Conservation (phyloP, 169 alveolate genomes). For the Babesia caballi region DNA sequence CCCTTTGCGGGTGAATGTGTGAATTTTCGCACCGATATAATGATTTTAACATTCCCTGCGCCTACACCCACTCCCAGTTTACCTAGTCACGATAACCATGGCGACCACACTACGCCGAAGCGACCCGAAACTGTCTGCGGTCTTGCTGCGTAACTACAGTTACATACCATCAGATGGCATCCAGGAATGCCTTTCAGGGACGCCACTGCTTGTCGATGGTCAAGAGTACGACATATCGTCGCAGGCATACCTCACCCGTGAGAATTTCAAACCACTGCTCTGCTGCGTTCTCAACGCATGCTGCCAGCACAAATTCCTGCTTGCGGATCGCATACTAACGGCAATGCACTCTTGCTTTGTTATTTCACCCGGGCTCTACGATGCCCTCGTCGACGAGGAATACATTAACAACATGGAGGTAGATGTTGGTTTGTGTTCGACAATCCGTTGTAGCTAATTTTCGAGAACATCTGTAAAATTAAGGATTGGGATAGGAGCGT, state of each 20-base stretch:
- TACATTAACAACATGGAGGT: constrained; percentile 32
- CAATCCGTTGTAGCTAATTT: background rate
- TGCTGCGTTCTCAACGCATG: constrained; percentile 35
- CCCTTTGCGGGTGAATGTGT: background rate
- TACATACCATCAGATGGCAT: constrained; percentile 21
- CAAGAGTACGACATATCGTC: constrained; percentile 23
- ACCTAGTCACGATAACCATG: background rate
- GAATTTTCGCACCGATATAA: background rate
- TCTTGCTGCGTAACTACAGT: constrained; percentile 21
- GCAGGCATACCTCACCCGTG: constrained; percentile 5
- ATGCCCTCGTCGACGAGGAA: constrained; percentile 11
- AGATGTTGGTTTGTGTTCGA: background rate
- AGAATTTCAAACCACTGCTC: constrained; percentile 15
- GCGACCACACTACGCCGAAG: constrained; percentile 20
- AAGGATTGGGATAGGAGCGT: constrained; percentile 37
- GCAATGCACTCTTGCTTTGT: constrained; percentile 11
- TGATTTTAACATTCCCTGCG: too few species aligned
- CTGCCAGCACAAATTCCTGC: constrained; percentile 32
- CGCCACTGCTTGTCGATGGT: constrained; percentile 15
- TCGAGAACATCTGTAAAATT: constrained; percentile 14
- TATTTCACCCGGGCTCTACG: constrained; percentile 5
- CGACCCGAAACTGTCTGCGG: constrained; percentile 36
- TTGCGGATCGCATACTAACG: constrained; percentile 31
- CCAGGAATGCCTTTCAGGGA: constrained; percentile 35
- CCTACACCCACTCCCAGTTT: background rate